A percentile compares a stretch with the other conserved stretches of the same genome.
Conservation (phyloP, 768 basidiomycete species). For the Boletus coccyginus region DNA sequence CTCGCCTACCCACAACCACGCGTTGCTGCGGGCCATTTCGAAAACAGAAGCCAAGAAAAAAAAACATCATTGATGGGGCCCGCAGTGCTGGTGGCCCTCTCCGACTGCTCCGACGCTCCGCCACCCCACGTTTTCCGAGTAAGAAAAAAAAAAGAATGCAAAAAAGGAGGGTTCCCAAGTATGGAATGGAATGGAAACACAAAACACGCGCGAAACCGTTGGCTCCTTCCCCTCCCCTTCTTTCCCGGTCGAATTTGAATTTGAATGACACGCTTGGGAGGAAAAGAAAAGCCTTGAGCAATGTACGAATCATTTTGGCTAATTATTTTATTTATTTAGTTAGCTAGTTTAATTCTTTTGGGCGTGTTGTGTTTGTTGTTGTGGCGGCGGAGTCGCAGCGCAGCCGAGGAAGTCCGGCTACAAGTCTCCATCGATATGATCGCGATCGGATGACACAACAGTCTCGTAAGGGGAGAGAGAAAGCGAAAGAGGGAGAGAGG, state of each 20-base stretch:
- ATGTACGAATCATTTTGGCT: no score
- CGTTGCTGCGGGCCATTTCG: neutral
- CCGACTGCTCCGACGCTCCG: conserved; percentile 8
- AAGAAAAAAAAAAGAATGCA: neutral
- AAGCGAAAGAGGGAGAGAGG: neutral
- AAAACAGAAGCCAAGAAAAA: neutral
- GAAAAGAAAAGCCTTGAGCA: no score
- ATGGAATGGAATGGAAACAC: neutral
- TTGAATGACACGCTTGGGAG: no score
- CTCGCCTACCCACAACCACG: neutral
- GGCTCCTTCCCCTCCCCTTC: no score
- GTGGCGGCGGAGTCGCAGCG: neutral
- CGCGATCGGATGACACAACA: conserved; percentile 3
- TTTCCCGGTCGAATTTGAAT: neutral
- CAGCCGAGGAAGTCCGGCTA: conserved; percentile 10
- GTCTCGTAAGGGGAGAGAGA: conserved; percentile 5
- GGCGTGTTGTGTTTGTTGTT: neutral
- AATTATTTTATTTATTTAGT: no score
- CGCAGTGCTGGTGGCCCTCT: neutral
- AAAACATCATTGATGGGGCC: neutral
- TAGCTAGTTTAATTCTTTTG: neutral
- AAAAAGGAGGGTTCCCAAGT: no score
- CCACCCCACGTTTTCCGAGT: conserved; percentile 1
- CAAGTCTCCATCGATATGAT: neutral
- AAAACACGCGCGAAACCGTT: neutral